These are phyloP conservation scores for Aspergillus calidoustus DNA, from an alignment of 2,329 filamentous ascomycete genomes.

Conservation along the genomic window DNA sequence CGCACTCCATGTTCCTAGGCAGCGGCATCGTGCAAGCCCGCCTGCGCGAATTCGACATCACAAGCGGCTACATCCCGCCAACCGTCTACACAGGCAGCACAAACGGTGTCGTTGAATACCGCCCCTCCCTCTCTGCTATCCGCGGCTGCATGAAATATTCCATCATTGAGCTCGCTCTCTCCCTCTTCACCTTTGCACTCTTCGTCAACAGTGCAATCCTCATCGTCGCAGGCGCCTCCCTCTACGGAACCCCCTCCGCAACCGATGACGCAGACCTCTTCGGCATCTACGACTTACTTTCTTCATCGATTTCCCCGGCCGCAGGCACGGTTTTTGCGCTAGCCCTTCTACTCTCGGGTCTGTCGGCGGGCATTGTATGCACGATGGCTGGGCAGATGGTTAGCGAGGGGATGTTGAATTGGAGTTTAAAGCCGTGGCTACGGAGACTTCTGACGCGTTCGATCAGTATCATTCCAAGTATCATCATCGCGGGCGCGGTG, in stretches of 20 bases:
- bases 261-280: constrained; percentile 76
- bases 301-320: constrained; percentile 68
- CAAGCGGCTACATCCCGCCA: constrained; percentile 41
- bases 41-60: constrained; percentile 53
- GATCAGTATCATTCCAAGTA: constrained; percentile 80
- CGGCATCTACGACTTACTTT: constrained; percentile 76
- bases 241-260: constrained; percentile 65
- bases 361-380: constrained; percentile 83
- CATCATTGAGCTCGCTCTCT: constrained; percentile 70
- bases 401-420: constrained; percentile 77
- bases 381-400: constrained; percentile 92
- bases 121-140: constrained; percentile 74
- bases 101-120: constrained; percentile 64
- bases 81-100: constrained; percentile 35
- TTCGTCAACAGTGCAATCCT: constrained; percentile 85
- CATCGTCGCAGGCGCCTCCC: constrained; percentile 77
- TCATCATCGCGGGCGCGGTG: constrained; percentile 81
- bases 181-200: constrained; percentile 80
- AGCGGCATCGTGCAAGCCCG: constrained; percentile 61
- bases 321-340: constrained; percentile 85
- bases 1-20: constrained; percentile 63
- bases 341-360: constrained; percentile 77
- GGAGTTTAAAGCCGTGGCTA: constrained; percentile 76
- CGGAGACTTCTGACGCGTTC: constrained; percentile 76
- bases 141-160: constrained; percentile 74